A percentile compares a stretch with the other conserved stretches of the same genome.
phyloP scores from a whole-genome alignment of 768 basidiomycete genomes.

The Sporobolomyces roseus region DNA sequence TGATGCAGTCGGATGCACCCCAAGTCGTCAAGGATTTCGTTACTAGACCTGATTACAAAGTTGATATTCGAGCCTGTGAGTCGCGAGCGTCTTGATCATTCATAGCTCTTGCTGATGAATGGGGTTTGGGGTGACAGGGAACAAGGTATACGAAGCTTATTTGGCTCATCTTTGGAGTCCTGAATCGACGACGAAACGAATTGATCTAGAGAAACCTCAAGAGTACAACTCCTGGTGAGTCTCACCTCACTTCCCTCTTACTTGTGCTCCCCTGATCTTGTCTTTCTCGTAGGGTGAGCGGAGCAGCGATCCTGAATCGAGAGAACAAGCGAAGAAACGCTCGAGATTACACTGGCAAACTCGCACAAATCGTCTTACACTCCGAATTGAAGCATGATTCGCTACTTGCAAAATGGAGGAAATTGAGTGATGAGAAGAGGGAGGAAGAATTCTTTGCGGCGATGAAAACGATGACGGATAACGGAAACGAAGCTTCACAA shows the following conservation, averaged over 20 bases:
- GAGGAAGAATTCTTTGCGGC: conserved; percentile 7
- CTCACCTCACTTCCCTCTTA: not conserved
- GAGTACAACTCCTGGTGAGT: conserved; percentile 15
- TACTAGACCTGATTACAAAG: conserved; percentile 4
- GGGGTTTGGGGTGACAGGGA: not conserved
- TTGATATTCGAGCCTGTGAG: conserved; percentile 1
- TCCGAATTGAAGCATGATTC: conserved; percentile 6
- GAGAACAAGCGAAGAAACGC: conserved; percentile 12
- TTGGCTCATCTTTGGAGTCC: conserved; percentile 11
- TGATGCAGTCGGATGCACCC: conserved; percentile 10
- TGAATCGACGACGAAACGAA: conserved; percentile 8
- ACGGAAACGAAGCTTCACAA: conserved; percentile 8
- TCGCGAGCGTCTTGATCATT: too few species aligned
- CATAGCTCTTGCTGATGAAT: too few species aligned
- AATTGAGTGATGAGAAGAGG: not conserved
- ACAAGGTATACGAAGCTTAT: conserved; percentile 12
- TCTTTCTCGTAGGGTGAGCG: not conserved
- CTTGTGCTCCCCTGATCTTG: not conserved
- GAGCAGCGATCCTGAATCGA: conserved; percentile 7
- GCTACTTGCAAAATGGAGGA: conserved; percentile 2
- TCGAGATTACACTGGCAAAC: conserved; percentile 5
- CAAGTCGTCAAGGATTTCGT: conserved; percentile 9
- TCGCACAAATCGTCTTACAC: conserved; percentile 10
- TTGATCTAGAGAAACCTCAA: conserved; percentile 1
- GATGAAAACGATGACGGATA: conserved; percentile 16